These are phyloP conservation scores for Echites panduratus DNA, from an alignment of 257 asterid genomes.

Conservation along the genomic window DNA sequence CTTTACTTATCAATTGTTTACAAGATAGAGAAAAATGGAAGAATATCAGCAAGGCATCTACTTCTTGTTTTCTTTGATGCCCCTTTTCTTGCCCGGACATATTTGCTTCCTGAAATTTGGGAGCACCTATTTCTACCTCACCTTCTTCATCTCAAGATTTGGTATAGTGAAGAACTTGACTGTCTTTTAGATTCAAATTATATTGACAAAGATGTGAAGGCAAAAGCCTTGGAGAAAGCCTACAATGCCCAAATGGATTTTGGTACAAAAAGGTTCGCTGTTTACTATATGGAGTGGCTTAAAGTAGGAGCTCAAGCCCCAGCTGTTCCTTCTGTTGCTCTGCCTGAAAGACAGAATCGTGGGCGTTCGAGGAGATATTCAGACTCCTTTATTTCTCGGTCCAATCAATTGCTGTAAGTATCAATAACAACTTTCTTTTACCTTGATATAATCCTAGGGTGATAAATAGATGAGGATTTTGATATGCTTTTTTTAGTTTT, in stretches of 20 bases:
- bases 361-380: conserved; percentile 45
- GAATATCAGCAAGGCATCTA: conserved; percentile 53
- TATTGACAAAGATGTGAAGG: conserved; percentile 31
- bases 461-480: not conserved
- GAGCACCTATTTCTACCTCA: conserved; percentile 81
- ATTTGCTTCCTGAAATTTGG: conserved; percentile 69
- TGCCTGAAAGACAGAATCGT: conserved; percentile 39
- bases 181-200: conserved; percentile 24
- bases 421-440: not conserved
- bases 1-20: conserved; percentile 63
- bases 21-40: conserved; percentile 48
- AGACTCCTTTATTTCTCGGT: conserved; percentile 37
- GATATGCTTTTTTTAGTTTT: not conserved
- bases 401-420: conserved; percentile 58
- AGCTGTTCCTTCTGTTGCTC: conserved; percentile 53
- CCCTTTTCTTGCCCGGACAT: conserved; percentile 62
- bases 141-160: conserved; percentile 79
- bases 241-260: conserved; percentile 54
- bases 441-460: not conserved
- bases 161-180: conserved; percentile 58
- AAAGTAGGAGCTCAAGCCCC: conserved; percentile 65
- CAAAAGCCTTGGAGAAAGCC: conserved; percentile 38
- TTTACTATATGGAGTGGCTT: conserved; percentile 72
- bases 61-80: conserved; percentile 55
- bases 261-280: conserved; percentile 60